Conservation (phyloP, 2,329 filamentous ascomycete species). For the Falciphora oryzae region DNA sequence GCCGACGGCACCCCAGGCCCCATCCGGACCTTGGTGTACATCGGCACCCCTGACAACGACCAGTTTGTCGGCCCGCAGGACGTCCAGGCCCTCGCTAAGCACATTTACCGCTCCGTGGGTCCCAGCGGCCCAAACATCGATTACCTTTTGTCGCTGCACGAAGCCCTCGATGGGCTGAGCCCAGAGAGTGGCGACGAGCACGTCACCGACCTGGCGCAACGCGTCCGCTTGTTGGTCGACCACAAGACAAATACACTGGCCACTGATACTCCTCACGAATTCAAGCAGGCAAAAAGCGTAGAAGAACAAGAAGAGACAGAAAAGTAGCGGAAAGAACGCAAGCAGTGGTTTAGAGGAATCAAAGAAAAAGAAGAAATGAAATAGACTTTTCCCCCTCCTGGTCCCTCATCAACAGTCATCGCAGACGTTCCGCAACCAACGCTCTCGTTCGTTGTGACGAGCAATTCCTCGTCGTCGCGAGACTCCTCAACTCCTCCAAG, state of each 20-base stretch:
- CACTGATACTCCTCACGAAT: slow-evolving; percentile 21
- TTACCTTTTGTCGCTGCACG: slow-evolving; percentile 78
- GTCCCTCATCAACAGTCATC: neutral
- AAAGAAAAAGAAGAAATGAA: slow-evolving; percentile 14
- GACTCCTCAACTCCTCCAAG: neutral
- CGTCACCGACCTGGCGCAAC: slow-evolving; percentile 71
- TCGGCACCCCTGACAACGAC: slow-evolving; percentile 86
- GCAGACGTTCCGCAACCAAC: neutral
- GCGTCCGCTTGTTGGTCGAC: slow-evolving; percentile 45
- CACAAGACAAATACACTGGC: neutral
- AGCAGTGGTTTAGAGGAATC: slow-evolving; percentile 6
- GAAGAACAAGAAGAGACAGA: slow-evolving; percentile 58
- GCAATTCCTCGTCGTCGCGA: neutral
- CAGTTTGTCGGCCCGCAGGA: slow-evolving; percentile 87
- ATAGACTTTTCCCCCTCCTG: neutral
- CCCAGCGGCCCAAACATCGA: slow-evolving; percentile 87
- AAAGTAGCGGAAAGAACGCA: slow-evolving; percentile 23
- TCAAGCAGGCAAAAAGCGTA: slow-evolving; percentile 40
- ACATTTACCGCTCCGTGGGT: slow-evolving; percentile 71
- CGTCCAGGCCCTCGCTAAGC: slow-evolving; percentile 68
- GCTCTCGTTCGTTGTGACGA: neutral
- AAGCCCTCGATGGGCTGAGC: slow-evolving; percentile 66
- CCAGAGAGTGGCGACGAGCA: slow-evolving; percentile 76
- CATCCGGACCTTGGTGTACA: slow-evolving; percentile 71
- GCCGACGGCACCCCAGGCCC: slow-evolving; percentile 33